Evolutionary conservation across 371 early-diverging fungal genomes (phyloP), one percentile per base, ranked within the genome.

Genomic region (Batkoa obscura): DNA sequence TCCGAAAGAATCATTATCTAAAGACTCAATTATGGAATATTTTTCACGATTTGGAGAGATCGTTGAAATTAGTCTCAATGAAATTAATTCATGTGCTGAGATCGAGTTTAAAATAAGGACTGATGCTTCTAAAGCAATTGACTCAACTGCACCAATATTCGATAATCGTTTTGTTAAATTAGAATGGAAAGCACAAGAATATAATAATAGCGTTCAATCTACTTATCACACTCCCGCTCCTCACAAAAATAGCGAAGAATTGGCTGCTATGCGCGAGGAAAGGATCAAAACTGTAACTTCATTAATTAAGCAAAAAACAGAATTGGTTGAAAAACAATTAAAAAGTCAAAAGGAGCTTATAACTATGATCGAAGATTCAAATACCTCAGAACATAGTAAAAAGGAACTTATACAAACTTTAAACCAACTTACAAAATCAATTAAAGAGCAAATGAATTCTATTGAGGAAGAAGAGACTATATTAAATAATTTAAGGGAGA

Each of bases 91-190:
- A 30, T 70, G 72, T 38, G 86, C 87, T 0, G 58, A 78, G n/a
- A 65, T 88, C 46, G 75, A 81, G 58, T 88, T 78, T 57, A 63
- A 70, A 48, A 64, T 63, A 0, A 66, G 68, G 35, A 66, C 68
- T 8, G 87, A 85, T 62, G 91, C 90, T 10, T 68, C 63, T 17
- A 76, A 74, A 8, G 88, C 88, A 1, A 77, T 83, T 55, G 69
- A 66, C 42, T 80, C 79, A 8, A 87, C 91, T 1, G 86, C 86
- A 32, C 74, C 80, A n/a, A 80, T 88, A 33, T 90, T 89, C 62
- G 82, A 74, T 41, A 90, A 90, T 64, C 80, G 90, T 9, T 90
- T 90, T 63, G 88, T 90, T 47, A 85, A 84, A 60, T 80, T 89
- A 5, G 88, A 78, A 62, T 88, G 80, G 75, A 47, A 47, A 30